Conservation (phyloP, 2,329 filamentous ascomycete genomes). For the Trichoderma breve region DNA sequence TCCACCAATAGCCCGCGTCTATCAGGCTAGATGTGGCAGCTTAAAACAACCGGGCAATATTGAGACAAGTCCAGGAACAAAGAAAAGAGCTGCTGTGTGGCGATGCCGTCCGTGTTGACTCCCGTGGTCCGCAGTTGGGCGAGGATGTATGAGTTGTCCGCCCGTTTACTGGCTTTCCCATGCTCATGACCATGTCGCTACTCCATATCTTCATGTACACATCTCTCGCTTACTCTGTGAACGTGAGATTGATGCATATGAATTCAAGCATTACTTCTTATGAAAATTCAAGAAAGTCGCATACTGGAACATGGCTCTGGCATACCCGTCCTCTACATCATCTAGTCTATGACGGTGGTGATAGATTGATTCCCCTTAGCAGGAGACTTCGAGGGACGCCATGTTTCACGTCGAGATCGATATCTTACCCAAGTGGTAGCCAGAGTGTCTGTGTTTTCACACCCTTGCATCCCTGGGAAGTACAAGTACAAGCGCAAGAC, state of each 20-base stretch:
- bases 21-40: neutral
- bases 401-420: slow-evolving; percentile 9
- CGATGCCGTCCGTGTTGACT: slow-evolving; percentile 3
- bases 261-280: neutral
- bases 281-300: neutral
- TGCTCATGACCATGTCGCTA: neutral
- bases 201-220: neutral
- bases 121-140: slow-evolving; percentile 4
- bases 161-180: neutral
- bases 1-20: slow-evolving; percentile 12
- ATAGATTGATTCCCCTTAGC: neutral
- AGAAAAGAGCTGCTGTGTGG: slow-evolving; percentile 4
- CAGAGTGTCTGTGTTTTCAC: neutral
- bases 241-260: neutral
- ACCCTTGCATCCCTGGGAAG: neutral
- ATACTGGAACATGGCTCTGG: neutral
- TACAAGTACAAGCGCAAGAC: neutral
- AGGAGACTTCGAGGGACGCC: neutral
- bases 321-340: neutral
- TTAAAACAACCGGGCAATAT: neutral
- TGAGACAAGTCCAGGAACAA: slow-evolving; percentile 18
- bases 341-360: neutral
- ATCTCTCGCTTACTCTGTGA: neutral
- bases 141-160: slow-evolving; percentile 3
- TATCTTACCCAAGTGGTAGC: neutral